phyloP scores from a whole-genome alignment of 2,329 filamentous ascomycete genomes.

The Ophiostoma angusticollis region DNA sequence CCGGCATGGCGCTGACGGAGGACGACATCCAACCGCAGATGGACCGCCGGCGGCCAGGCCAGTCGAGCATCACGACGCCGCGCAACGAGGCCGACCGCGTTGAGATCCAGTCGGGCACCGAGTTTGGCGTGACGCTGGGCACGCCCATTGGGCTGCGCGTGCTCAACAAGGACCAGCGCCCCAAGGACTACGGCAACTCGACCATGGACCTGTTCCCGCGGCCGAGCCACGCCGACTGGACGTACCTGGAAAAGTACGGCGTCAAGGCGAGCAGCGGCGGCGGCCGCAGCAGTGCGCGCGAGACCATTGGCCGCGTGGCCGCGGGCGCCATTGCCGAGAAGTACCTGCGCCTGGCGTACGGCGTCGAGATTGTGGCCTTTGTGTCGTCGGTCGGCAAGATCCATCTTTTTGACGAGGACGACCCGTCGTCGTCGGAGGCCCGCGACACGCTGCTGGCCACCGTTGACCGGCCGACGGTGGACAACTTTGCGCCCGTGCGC shows the following conservation, averaged over 20 bases:
- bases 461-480: slow-evolving; percentile 64
- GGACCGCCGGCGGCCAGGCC: slow-evolving; percentile 77
- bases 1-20: slow-evolving; percentile 75
- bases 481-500: slow-evolving; percentile 72
- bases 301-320: slow-evolving; percentile 88
- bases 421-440: neutral
- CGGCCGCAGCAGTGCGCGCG: slow-evolving; percentile 79
- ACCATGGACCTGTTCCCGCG: slow-evolving; percentile 89
- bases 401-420: slow-evolving; percentile 45
- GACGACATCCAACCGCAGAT: slow-evolving; percentile 88
- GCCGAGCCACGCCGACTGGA: slow-evolving; percentile 91
- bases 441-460: slow-evolving; percentile 47
- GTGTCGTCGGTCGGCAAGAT: slow-evolving; percentile 72
- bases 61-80: slow-evolving; percentile 81
- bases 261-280: slow-evolving; percentile 84
- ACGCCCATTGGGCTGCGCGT: slow-evolving; percentile 84
- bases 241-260: slow-evolving; percentile 94
- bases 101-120: slow-evolving; percentile 83
- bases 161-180: slow-evolving; percentile 83
- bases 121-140: slow-evolving; percentile 78
- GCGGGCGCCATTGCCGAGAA: slow-evolving; percentile 90
- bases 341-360: slow-evolving; percentile 68
- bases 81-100: slow-evolving; percentile 86
- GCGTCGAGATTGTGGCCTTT: slow-evolving; percentile 84
- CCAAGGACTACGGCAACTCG: slow-evolving; percentile 76